These are phyloP conservation scores for Saturnispora galanensis DNA, from an alignment of 805 yeast genomes.

Conservation along the genomic window DNA sequence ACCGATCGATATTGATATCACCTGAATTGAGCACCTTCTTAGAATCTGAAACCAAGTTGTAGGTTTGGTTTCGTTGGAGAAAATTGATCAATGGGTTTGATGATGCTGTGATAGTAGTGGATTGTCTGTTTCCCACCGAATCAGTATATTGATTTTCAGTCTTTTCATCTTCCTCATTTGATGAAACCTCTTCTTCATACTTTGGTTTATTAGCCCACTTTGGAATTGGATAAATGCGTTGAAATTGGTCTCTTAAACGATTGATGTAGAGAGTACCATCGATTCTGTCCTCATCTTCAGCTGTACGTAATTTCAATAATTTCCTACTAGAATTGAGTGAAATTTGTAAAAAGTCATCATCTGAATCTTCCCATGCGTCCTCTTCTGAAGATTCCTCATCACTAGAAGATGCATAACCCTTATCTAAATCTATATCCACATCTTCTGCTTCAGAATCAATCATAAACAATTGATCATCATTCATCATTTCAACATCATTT, in stretches of 20 bases:
- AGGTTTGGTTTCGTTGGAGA: slow-evolving; percentile 25
- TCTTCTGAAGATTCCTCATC: slow-evolving; percentile 20
- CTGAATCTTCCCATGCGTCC: slow-evolving; percentile 80
- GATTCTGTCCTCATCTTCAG: slow-evolving; percentile 30
- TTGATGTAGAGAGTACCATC: slow-evolving; percentile 26
- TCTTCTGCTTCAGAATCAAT: slow-evolving; percentile 37
- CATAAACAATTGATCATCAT: slow-evolving; percentile 44
- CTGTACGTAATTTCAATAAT: slow-evolving; percentile 60
- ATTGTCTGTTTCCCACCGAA: slow-evolving; percentile 11
- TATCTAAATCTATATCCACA: slow-evolving; percentile 28
- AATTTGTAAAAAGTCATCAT: slow-evolving; percentile 66
- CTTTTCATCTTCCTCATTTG: slow-evolving; percentile 10
- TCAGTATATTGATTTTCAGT: slow-evolving; percentile 9
- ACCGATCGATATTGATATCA: slow-evolving; percentile 63
- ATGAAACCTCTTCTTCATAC: slow-evolving; percentile 33
- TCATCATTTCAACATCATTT: slow-evolving; percentile 26
- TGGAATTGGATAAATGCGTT: slow-evolving; percentile 70
- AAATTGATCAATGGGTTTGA: slow-evolving; percentile 27
- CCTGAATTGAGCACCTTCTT: slow-evolving; percentile 57
- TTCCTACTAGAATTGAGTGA: slow-evolving; percentile 51
- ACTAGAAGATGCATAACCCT: slow-evolving; percentile 13
- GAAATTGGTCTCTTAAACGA: slow-evolving; percentile 50
- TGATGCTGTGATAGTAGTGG: slow-evolving; percentile 17
- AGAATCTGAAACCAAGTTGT: slow-evolving; percentile 25
- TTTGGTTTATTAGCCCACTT: slow-evolving; percentile 61